Conservation (phyloP, 192 early-diverging fungal genomes). For the Backusella mclennaniae region DNA sequence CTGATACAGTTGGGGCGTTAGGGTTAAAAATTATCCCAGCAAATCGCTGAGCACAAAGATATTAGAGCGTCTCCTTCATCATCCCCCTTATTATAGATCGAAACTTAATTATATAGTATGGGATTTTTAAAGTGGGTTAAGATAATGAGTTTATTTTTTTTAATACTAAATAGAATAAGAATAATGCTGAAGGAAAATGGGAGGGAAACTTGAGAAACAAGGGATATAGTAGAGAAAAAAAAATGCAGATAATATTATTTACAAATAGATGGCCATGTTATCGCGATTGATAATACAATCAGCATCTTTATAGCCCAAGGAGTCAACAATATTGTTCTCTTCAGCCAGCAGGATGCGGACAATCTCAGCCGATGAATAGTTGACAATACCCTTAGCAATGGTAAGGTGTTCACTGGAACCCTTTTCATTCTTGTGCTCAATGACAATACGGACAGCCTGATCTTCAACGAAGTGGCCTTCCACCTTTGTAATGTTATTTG, state of each 20-base stretch:
- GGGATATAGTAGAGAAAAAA: background rate
- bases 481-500: conserved; percentile 80
- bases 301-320: conserved; percentile 88
- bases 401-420: conserved; percentile 51
- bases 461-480: conserved; percentile 83
- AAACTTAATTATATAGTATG: background rate
- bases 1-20: background rate
- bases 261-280: conserved; percentile 72
- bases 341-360: conserved; percentile 81
- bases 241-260: conserved; percentile 16
- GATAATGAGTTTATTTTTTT: background rate
- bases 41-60: background rate
- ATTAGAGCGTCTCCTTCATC: no score
- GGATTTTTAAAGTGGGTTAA: background rate
- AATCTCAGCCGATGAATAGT: conserved; percentile 87
- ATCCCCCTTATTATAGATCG: background rate
- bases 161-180: background rate
- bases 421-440: conserved; percentile 46
- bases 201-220: conserved; percentile 8
- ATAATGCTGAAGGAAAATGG: background rate
- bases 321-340: conserved; percentile 73
- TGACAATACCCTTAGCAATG: conserved; percentile 88
- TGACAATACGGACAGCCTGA: conserved; percentile 81
- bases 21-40: no score
- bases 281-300: conserved; percentile 89